These are phyloP conservation scores for Cercospora beticola DNA, from an alignment of 2,329 filamentous ascomycete genomes.

Conservation along the genomic window DNA sequence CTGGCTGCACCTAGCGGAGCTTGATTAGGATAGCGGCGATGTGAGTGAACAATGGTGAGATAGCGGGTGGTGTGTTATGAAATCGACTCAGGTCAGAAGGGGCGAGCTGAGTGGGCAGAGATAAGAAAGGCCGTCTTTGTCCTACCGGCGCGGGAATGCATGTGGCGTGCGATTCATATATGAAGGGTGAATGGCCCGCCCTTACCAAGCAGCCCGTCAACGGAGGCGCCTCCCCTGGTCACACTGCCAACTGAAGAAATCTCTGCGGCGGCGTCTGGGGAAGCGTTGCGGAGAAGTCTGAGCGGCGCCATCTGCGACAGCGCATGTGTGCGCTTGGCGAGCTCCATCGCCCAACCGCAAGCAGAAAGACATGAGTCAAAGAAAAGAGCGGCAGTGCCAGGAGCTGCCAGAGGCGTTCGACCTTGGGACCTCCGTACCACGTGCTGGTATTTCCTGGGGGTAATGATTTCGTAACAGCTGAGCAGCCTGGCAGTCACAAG, in stretches of 20 bases:
- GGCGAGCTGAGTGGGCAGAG: slow-evolving; percentile 22
- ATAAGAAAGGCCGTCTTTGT: slow-evolving; percentile 23
- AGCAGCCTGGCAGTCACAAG: not conserved
- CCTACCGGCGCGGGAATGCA: not conserved
- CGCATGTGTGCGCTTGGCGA: slow-evolving; percentile 9
- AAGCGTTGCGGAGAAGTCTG: slow-evolving; percentile 12
- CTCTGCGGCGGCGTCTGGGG: slow-evolving; percentile 12
- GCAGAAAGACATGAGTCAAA: slow-evolving; percentile 16
- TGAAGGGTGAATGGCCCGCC: not conserved
- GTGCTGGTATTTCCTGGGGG: slow-evolving; percentile 15
- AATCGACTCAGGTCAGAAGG: slow-evolving; percentile 19
- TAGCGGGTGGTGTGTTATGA: slow-evolving; percentile 13
- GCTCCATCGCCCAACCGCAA: slow-evolving; percentile 10
- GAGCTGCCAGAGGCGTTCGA: not conserved
- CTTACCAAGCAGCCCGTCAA: slow-evolving; percentile 1
- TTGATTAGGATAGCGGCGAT: slow-evolving; percentile 9
- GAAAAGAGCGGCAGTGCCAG: not conserved
- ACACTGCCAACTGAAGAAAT: slow-evolving; percentile 6
- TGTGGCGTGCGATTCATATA: slow-evolving; percentile 13
- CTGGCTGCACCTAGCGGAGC: slow-evolving; percentile 3
- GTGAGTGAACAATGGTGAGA: slow-evolving; percentile 15
- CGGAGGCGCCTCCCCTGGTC: slow-evolving; percentile 2
- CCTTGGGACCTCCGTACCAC: slow-evolving; percentile 2
- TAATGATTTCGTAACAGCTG: slow-evolving; percentile 18
- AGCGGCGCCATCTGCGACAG: slow-evolving; percentile 12